Percentiles rank a stretch among this genome's conserved stretches.
Evolutionary conservation across 1,139 yeast species (phyloP).

Genomic region (Eremothecium gossypii): DNA sequence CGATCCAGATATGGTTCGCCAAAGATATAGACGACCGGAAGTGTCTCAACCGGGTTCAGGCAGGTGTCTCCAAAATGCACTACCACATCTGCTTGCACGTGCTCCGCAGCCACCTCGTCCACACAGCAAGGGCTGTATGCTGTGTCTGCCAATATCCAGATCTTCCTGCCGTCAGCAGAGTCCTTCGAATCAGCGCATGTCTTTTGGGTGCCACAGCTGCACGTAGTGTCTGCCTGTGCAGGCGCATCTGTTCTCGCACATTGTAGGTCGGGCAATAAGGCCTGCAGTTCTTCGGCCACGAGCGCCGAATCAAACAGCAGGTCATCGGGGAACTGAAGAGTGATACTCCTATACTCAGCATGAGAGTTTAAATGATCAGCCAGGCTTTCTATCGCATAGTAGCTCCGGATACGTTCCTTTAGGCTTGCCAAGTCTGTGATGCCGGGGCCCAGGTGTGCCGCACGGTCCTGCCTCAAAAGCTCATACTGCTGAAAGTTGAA

Average conservation of each 20-base stretch:
- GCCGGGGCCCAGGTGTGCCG: conserved; percentile 32
- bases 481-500: conserved; percentile 38
- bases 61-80: conserved; percentile 96
- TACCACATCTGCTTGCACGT: conserved; percentile 74
- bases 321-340: conserved; percentile 85
- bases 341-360: conserved; percentile 41
- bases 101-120: conserved; percentile 95
- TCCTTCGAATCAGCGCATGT: neutral
- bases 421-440: conserved; percentile 22
- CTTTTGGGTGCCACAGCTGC: conserved; percentile 13
- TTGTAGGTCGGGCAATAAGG: conserved; percentile 11
- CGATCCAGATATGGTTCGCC: conserved; percentile 53
- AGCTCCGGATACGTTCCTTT: conserved; percentile 33
- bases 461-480: conserved; percentile 29
- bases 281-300: conserved; percentile 41
- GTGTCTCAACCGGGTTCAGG: conserved; percentile 60
- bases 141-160: conserved; percentile 86
- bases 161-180: conserved; percentile 25
- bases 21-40: conserved; percentile 70
- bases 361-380: conserved; percentile 32
- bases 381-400: conserved; percentile 46
- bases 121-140: conserved; percentile 94
- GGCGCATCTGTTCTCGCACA: conserved; percentile 11
- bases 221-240: conserved; percentile 11
- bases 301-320: conserved; percentile 71